These are phyloP conservation scores for Phaeophleospora eucalypticola DNA, from an alignment of 2,329 filamentous ascomycete species.

Conservation along the genomic window DNA sequence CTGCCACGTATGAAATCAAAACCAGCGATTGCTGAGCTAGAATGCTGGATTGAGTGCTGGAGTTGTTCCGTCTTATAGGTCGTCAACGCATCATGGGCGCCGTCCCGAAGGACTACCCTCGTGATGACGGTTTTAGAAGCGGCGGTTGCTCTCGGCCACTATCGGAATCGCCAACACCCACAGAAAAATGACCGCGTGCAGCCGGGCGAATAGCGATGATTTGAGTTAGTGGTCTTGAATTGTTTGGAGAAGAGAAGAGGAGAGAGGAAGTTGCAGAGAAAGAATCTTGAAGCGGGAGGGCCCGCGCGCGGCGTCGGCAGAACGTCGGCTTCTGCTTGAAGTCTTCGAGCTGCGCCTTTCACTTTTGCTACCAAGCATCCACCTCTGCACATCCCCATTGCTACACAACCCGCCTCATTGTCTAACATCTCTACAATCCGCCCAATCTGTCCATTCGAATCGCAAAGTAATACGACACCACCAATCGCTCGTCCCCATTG, in stretches of 20 bases:
- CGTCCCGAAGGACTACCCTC: slow-evolving; percentile 56
- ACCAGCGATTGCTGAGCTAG: no score
- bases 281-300: slow-evolving; percentile 8
- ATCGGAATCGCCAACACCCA: slow-evolving; percentile 63
- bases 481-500: background rate
- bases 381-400: background rate
- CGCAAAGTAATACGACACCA: background rate
- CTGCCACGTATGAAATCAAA: background rate
- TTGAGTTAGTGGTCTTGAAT: slow-evolving; percentile 68
- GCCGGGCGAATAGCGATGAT: slow-evolving; percentile 62
- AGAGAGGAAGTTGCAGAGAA: slow-evolving; percentile 10
- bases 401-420: background rate
- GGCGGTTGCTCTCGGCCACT: slow-evolving; percentile 66
- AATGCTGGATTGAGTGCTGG: background rate
- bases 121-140: slow-evolving; percentile 80
- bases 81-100: slow-evolving; percentile 65
- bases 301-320: background rate
- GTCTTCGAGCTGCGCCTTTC: background rate
- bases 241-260: slow-evolving; percentile 38
- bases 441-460: background rate
- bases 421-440: background rate
- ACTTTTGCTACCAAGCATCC: background rate
- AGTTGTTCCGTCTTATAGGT: slow-evolving; percentile 62
- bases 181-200: slow-evolving; percentile 29
- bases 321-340: background rate